Evolutionary conservation across 352 stramenopile genomes (phyloP), one percentile per base, ranked within the genome.

Genomic region (Pythium guiyangense): DNA sequence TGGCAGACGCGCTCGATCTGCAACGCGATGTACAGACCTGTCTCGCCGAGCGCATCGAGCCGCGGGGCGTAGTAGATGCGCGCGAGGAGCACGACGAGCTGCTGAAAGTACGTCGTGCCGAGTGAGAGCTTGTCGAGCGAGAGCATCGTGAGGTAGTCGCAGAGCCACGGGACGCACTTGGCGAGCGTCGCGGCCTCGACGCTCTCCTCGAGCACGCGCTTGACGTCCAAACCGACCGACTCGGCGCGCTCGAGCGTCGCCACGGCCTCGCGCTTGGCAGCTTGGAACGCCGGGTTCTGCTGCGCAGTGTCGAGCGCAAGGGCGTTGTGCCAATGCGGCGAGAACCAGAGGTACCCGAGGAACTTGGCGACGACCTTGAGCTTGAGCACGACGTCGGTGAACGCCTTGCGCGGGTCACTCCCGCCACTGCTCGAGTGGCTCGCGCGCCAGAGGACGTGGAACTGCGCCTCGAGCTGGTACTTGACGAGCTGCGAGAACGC

Each of bases 341-440:
- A 77, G 57, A 84, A 88, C 9, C 70, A 70, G 15, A 90, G 54
- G 48, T 79, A 90, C 0, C 75, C 80, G 9, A 90, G 69, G 48
- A 90, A 90, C 47, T 86, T 86, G 20, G 66, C 76, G n/a, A 87
- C 64, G 1, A 85, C 72, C 46, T 87, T 86, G 27, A 88, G 67
- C 54, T 67, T 69, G 25, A 90, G 49, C 37, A 86, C 72, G 6
- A 68, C 68, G 53, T 87, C 71, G 1, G 70, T 88, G 54, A 90
- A 90, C 4, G 63, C 64, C 50, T 85, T 84, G 29, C 80, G 74
- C 26, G 75, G 58, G 50, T 86, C 75, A 9, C 54, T n/a, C n/a
- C n/a, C n/a, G n/a, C n/a, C n/a, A n/a, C 61, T 65, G 1, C 27
- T 26, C 22, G n/a, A n/a, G n/a, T 22, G 22, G 4, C 34, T 53